phyloP scores from a whole-genome alignment of 169 alveolate genomes.

The Plasmodium coatneyi region DNA sequence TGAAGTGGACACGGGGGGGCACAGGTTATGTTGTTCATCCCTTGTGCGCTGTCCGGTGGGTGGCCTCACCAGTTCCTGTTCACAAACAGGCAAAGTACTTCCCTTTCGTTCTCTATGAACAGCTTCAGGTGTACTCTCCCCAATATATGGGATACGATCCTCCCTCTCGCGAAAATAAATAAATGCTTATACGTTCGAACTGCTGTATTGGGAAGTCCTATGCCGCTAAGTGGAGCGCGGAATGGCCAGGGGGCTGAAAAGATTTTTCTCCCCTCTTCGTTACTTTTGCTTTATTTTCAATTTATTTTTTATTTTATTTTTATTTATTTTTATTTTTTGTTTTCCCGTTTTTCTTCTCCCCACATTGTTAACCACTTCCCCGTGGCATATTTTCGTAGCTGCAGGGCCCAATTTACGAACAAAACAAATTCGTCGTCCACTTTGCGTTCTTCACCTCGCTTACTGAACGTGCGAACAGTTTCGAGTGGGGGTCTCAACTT shows the following conservation, averaged over 20 bases:
- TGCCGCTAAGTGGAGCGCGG: neutral
- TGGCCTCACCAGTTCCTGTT: neutral
- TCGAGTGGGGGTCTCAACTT: neutral
- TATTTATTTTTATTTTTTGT: no score
- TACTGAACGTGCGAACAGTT: neutral
- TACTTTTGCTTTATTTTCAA: neutral
- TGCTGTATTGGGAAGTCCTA: neutral
- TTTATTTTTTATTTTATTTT: no score
- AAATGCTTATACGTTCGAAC: neutral
- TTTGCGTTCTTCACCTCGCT: neutral
- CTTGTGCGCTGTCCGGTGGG: neutral
- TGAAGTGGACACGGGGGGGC: neutral
- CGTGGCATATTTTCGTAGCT: neutral
- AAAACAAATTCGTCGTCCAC: neutral
- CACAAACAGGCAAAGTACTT: neutral
- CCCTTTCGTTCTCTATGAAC: neutral
- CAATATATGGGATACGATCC: neutral
- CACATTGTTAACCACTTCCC: neutral
- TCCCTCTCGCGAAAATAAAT: neutral
- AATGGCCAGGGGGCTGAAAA: neutral
- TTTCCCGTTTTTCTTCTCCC: neutral
- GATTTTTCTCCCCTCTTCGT: neutral
- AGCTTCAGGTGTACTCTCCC: neutral
- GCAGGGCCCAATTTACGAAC: neutral
- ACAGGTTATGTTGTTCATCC: neutral